Evolutionary conservation across 805 yeast species (phyloP).

Genomic region (Saturnispora gosingensis): DNA sequence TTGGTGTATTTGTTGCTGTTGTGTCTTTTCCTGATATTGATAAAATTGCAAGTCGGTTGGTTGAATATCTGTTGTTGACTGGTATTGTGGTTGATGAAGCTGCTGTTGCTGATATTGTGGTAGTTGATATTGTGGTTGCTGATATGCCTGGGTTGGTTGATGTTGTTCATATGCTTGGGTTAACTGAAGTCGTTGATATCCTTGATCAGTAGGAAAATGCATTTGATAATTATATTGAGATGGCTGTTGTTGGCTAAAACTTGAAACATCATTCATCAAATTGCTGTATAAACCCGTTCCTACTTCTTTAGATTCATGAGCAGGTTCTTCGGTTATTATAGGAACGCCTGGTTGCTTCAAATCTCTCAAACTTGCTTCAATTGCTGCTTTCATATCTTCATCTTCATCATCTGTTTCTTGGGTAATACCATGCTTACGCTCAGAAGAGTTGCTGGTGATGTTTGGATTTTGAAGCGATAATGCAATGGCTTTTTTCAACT

Average conservation of each 20-base stretch:
- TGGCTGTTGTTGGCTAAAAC: not conserved
- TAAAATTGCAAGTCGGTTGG: not conserved
- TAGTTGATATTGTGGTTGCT: not conserved
- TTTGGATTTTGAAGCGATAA: slow-evolving; percentile 57
- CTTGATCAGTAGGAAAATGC: slow-evolving; percentile 9
- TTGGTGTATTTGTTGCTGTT: not conserved
- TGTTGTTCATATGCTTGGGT: not conserved
- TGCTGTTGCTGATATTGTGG: not conserved
- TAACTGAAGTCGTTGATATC: slow-evolving; percentile 1
- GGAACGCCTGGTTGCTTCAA: slow-evolving; percentile 31
- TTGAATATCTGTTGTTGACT: not conserved
- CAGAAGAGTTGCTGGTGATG: slow-evolving; percentile 6
- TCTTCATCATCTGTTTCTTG: slow-evolving; percentile 53
- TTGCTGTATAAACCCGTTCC: slow-evolving; percentile 24
- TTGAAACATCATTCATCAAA: slow-evolving; percentile 9
- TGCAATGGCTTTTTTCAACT: slow-evolving; percentile 67
- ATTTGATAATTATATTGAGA: slow-evolving; percentile 9
- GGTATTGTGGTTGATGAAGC: not conserved
- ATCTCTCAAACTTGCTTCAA: slow-evolving; percentile 81
- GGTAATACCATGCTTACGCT: not conserved
- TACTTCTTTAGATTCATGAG: slow-evolving; percentile 1
- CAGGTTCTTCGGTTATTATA: slow-evolving; percentile 9
- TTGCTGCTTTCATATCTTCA: slow-evolving; percentile 87
- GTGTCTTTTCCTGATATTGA: not conserved
- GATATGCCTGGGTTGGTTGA: not conserved